These are phyloP conservation scores for Populus trichocarpa DNA, from an alignment of 441 rosid species.

Conservation along the genomic window DNA sequence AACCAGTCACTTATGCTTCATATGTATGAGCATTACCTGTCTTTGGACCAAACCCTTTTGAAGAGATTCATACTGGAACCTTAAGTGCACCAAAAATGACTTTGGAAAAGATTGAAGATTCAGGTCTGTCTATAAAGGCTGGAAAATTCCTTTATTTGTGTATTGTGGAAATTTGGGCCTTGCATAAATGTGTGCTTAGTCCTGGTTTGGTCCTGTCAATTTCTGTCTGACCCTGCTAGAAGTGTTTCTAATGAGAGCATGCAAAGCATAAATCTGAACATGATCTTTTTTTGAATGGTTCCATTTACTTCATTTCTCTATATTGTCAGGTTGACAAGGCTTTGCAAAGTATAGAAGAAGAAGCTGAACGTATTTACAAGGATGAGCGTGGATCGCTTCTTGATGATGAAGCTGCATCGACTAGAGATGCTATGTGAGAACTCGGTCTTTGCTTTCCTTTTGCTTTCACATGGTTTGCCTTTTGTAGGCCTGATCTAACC, in stretches of 20 bases:
- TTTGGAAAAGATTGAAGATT: not conserved
- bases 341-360: constrained; percentile 84
- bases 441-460: constrained; percentile 13
- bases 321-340: constrained; percentile 76
- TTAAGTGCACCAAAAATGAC: not conserved
- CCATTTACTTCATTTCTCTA: constrained; percentile 5
- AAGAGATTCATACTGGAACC: not conserved
- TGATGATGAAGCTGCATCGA: constrained; percentile 94
- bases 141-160: not conserved
- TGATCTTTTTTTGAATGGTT: not conserved
- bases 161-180: not conserved
- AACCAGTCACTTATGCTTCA: not conserved
- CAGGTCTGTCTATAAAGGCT: not conserved
- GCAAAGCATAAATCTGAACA: not conserved
- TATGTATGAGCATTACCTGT: not conserved
- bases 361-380: constrained; percentile 89
- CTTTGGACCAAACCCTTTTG: not conserved
- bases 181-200: not conserved
- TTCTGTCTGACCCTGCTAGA: not conserved
- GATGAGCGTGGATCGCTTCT: constrained; percentile 75
- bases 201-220: not conserved
- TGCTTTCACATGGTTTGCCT: constrained; percentile 1
- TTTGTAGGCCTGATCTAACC: not conserved
- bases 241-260: not conserved
- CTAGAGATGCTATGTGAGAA: constrained; percentile 96